Conservation (phyloP, 2,329 filamentous ascomycete species). For the Colletotrichum nymphaeae region DNA sequence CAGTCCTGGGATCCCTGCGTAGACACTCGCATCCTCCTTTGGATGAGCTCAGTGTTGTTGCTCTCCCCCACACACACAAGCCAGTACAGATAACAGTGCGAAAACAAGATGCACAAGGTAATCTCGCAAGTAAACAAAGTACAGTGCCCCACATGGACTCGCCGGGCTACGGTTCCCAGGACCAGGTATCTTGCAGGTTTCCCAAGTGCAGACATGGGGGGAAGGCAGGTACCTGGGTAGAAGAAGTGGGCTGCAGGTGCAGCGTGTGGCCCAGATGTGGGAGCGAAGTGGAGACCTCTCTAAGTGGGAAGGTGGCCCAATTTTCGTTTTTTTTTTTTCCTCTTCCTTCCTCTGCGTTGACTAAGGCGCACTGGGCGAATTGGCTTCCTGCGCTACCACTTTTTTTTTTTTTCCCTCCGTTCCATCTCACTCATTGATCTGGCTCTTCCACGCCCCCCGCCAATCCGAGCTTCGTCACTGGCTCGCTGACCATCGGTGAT, state of each 20-base stretch:
- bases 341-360: neutral
- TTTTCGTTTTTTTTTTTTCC: slow-evolving; percentile 3
- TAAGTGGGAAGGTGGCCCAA: slow-evolving; percentile 18
- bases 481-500: slow-evolving; percentile 32
- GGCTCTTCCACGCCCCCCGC: slow-evolving; percentile 15
- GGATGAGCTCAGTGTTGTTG: neutral
- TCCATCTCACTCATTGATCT: slow-evolving; percentile 1
- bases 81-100: slow-evolving; percentile 29
- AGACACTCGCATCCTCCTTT: neutral
- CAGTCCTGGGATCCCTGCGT: slow-evolving; percentile 11
- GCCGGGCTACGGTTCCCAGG: slow-evolving; percentile 29
- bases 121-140: slow-evolving; percentile 36
- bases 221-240: neutral
- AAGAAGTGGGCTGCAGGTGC: slow-evolving; percentile 1
- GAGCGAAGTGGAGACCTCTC: slow-evolving; percentile 4
- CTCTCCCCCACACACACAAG: no score
- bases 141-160: slow-evolving; percentile 29
- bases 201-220: slow-evolving; percentile 20
- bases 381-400: slow-evolving; percentile 3
- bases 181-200: slow-evolving; percentile 34
- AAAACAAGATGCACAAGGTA: neutral
- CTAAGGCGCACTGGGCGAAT: slow-evolving; percentile 12
- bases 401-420: neutral
- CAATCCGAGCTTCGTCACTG: slow-evolving; percentile 14
- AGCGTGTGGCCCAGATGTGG: slow-evolving; percentile 21